phyloP scores from a whole-genome alignment of 1,284 basidiomycete genomes.

The Pseudozyma hubeiensis region DNA sequence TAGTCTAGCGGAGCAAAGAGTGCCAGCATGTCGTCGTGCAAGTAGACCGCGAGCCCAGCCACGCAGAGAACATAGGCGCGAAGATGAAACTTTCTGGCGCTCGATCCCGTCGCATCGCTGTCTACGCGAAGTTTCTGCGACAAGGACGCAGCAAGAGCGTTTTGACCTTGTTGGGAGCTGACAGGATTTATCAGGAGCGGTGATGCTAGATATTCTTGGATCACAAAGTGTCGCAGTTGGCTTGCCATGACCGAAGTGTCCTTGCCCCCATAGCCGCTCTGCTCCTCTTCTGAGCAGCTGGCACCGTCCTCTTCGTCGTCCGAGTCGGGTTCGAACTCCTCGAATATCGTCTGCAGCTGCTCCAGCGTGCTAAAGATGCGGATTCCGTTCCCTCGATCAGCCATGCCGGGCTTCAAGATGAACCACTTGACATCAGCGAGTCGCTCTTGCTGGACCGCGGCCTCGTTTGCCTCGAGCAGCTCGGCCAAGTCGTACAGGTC shows the following conservation, averaged over 20 bases:
- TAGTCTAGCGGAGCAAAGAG: constrained; percentile 75
- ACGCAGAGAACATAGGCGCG: constrained; percentile 89
- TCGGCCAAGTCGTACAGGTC: constrained; percentile 89
- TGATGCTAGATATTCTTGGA: constrained; percentile 77
- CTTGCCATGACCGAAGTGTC: constrained; percentile 71
- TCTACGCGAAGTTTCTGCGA: constrained; percentile 14
- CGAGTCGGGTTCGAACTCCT: constrained; percentile 80
- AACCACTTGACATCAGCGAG: constrained; percentile 71
- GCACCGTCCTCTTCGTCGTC: constrained; percentile 71
- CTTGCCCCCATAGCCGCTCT: constrained; percentile 27
- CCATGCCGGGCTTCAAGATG: constrained; percentile 93
- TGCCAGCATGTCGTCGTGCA: constrained; percentile 85
- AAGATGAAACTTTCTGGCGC: constrained; percentile 81
- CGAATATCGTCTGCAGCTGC: constrained; percentile 81
- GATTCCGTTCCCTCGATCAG: constrained; percentile 95
- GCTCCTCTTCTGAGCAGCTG: background rate
- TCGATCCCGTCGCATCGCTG: background rate
- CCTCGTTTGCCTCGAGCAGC: constrained; percentile 70
- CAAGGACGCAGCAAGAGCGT: background rate
- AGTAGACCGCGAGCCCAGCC: constrained; percentile 69
- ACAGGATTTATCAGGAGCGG: constrained; percentile 44
- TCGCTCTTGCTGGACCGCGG: constrained; percentile 53
- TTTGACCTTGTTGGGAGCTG: background rate
- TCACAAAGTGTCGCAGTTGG: constrained; percentile 93
- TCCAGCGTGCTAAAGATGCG: constrained; percentile 86